These are phyloP conservation scores for Cryptococcus depauperatus DNA, from an alignment of 1,284 basidiomycete species.

Conservation along the genomic window DNA sequence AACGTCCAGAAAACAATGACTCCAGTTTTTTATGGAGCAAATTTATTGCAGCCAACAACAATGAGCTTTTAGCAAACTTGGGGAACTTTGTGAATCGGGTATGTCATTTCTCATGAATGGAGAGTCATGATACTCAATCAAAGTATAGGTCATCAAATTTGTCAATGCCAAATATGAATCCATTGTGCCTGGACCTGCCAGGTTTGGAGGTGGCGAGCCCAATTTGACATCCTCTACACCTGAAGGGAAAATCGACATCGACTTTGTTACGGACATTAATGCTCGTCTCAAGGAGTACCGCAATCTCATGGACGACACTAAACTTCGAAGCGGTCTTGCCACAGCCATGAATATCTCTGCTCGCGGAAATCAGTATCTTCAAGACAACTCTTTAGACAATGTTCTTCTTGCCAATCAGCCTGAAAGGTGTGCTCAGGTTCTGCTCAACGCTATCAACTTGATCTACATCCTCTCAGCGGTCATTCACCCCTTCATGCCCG, in stretches of 20 bases:
- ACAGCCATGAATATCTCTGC: slow-evolving; percentile 83
- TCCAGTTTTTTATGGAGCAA: slow-evolving; percentile 96
- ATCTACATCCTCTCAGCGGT: slow-evolving; percentile 84
- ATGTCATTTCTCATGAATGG: slow-evolving; percentile 6
- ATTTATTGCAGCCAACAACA: slow-evolving; percentile 91
- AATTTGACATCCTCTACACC: slow-evolving; percentile 42
- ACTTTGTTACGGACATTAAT: slow-evolving; percentile 78
- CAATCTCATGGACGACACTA: slow-evolving; percentile 83
- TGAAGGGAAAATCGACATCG: slow-evolving; percentile 56
- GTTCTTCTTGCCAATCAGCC: slow-evolving; percentile 74
- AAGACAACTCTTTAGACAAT: slow-evolving; percentile 86
- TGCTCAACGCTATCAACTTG: slow-evolving; percentile 83
- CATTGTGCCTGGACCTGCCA: slow-evolving; percentile 67
- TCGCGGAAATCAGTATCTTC: slow-evolving; percentile 90
- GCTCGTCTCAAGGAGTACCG: slow-evolving; percentile 69
- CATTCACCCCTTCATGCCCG: slow-evolving; percentile 94
- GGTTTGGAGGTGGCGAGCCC: slow-evolving; percentile 54
- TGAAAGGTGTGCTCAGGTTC: slow-evolving; percentile 77
- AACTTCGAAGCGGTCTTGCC: slow-evolving; percentile 78
- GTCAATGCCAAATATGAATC: slow-evolving; percentile 77
- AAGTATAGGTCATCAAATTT: slow-evolving; percentile 64
- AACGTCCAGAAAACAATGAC: slow-evolving; percentile 88
- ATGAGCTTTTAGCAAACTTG: slow-evolving; percentile 89
- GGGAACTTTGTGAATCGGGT: slow-evolving; percentile 97
- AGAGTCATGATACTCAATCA: slow-evolving; percentile 1